phyloP scores from a whole-genome alignment of 257 asterid species.

The Gentiana macrophylla region DNA sequence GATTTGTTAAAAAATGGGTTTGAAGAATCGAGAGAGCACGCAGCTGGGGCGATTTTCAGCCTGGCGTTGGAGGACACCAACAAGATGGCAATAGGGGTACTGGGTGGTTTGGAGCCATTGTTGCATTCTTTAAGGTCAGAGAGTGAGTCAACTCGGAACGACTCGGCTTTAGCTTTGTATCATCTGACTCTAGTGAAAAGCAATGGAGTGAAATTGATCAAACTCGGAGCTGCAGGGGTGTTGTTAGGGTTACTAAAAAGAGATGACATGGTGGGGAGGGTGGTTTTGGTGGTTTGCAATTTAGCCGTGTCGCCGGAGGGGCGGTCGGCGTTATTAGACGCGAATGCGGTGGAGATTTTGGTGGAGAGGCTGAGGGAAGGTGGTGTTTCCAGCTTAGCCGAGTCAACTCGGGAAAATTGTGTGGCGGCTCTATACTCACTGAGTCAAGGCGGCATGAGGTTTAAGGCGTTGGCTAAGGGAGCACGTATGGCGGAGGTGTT shows the following conservation, averaged over 20 bases:
- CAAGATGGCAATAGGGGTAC: slow-evolving; percentile 72
- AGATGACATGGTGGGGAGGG: slow-evolving; percentile 45
- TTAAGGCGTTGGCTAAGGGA: slow-evolving; percentile 56
- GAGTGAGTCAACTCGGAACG: slow-evolving; percentile 65
- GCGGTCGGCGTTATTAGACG: slow-evolving; percentile 58
- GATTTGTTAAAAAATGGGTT: slow-evolving; percentile 62
- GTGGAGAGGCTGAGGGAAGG: slow-evolving; percentile 40
- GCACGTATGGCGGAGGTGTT: slow-evolving; percentile 54
- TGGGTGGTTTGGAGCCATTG: slow-evolving; percentile 79
- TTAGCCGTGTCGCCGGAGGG: slow-evolving; percentile 68
- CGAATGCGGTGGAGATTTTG: slow-evolving; percentile 48
- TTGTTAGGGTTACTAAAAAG: slow-evolving; percentile 52
- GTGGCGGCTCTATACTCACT: slow-evolving; percentile 54
- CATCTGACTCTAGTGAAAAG: slow-evolving; percentile 64
- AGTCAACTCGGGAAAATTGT: slow-evolving; percentile 65
- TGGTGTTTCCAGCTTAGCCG: slow-evolving; percentile 24
- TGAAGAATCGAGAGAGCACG: slow-evolving; percentile 79
- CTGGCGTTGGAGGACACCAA: slow-evolving; percentile 65
- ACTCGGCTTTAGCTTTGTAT: slow-evolving; percentile 71
- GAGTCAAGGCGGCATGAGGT: slow-evolving; percentile 73
- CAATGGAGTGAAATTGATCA: slow-evolving; percentile 47
- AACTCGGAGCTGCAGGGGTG: slow-evolving; percentile 43
- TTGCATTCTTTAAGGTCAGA: slow-evolving; percentile 68
- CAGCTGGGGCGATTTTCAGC: slow-evolving; percentile 88
- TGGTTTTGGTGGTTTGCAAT: slow-evolving; percentile 67